Base-by-base conservation (phyloP, 306 rosid genomes). In the Medicago arabica region DNA sequence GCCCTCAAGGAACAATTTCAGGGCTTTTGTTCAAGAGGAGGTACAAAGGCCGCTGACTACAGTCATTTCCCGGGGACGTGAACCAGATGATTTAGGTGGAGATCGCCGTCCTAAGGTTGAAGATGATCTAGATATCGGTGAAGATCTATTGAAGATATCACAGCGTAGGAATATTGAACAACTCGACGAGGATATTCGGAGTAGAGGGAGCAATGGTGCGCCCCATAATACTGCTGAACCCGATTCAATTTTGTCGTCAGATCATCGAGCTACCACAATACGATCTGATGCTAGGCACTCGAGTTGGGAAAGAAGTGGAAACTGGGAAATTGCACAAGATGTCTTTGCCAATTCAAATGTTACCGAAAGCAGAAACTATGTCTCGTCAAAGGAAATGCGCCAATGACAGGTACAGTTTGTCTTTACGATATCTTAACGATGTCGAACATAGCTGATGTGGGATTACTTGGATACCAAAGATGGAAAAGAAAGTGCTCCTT, bases 41-140 rank as follows among this genome's bases (percentile, higher is more conserved):
- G 82, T 57, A 36, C 92, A 75, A 21, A 86, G 88, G 70, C 89
- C 88, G 6, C 79, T 74, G 12, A 81, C 86, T 76, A 8, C 81
- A 0, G 70, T 89, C 72, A 53, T 49, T 54, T 38, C 67, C 13
- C 86, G 81, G 31, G 88, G 85, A 54, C 75, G 79, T 7, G 91
- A 84, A 40, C 75, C 67, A 17, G 89, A 89, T 83, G 97, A 88
- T 39, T 51, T 55, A 36, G 76, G 75, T 0, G 93, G 86, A 44
- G 96, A 93, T 80, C 88, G 86, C 53, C 98, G 96, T 16, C 80
- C 93, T 1, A 93, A 93, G 83, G 98, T 93, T 54, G 98, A 93
- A 84, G 94, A 87, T 31, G 96, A 93, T 82, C 88, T 88, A 59
- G 98, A 87, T 58, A 91, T 91, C 71, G 97, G 97, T 14, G 98